Conservation (phyloP, 73 alveolate genomes). For the Diophrys sp. region DNA sequence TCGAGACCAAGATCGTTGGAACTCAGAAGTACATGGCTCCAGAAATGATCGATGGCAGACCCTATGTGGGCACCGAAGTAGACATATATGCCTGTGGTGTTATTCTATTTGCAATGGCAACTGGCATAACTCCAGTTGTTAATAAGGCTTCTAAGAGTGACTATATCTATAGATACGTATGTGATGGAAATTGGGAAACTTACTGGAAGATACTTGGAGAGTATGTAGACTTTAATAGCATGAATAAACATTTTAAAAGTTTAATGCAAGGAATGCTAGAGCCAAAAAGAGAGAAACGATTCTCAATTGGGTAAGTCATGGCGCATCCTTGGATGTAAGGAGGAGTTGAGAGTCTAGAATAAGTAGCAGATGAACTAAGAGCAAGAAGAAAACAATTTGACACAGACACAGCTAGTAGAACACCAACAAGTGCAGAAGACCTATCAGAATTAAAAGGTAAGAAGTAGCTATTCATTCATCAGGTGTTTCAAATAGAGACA, state of each 20-base stretch:
- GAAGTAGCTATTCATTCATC: background rate
- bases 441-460: background rate
- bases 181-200: background rate
- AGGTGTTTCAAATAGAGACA: too few relatives aligned
- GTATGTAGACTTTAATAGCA: background rate
- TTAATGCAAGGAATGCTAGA: background rate
- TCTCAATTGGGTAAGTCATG: background rate
- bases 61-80: conserved; percentile 30
- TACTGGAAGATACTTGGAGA: background rate
- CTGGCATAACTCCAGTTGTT: conserved; percentile 40
- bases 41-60: conserved; percentile 27
- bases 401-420: background rate
- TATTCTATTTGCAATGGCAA: conserved; percentile 41
- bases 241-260: too few relatives aligned
- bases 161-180: background rate
- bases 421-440: background rate
- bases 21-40: conserved; percentile 60
- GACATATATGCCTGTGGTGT: conserved; percentile 48
- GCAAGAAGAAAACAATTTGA: background rate
- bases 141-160: background rate
- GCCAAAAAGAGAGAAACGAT: background rate
- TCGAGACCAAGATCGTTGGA: conserved; percentile 20
- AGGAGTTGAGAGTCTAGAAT: background rate
- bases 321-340: background rate
- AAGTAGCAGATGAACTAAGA: background rate